Evolutionary conservation across 2,329 filamentous ascomycete species (phyloP), one percentile per base, ranked within the genome.

Genomic region (Proliferodiscus dingleyae): DNA sequence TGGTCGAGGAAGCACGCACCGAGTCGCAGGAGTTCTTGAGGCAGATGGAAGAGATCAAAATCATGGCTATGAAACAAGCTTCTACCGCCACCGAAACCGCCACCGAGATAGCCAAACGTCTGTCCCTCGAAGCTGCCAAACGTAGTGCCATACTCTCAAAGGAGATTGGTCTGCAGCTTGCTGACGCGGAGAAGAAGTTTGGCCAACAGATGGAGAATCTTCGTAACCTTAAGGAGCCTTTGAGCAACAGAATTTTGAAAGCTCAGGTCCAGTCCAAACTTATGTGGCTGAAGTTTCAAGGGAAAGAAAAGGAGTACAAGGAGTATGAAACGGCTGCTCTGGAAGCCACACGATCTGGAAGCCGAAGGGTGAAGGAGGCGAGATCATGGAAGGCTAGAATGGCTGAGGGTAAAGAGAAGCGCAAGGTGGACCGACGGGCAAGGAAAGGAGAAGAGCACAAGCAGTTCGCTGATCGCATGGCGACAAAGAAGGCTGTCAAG

Each of bases 231-330:
- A 61, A 64, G 9, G 65, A 69, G 22, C 68, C 71, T 36, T 53
- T 74, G 2, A 63, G 71, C 21, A 60, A 78, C 4, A 63, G 66
- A 1, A 52, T 81, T 8, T 63, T 80, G 22, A 69, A 69, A 30
- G 74, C 78, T 11, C 78, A 80, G 57, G 66, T 83, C 21, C 66
- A 66, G 34, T 78, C 78, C 11, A 78, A 73, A 60, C 66, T 80
- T 24, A 69, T 73, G 65, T 81, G 77, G 76, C 64, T 82, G 40
- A 74, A 71, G 59, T 40, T 78, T 24, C 74, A 70, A 41, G 74
- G 75, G 16, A 73, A 71, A 54, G 61, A 56, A 2, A 66, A 71
- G 13, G 73, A 77, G 53, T 66, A 71, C 41, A 59, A 65, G 3
- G 65, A 64, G 2, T 80, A 79, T 50, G 55, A 68, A 45, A 62